Percentiles rank a stretch among this genome's conserved stretches.
Conservation (phyloP, 2,329 filamentous ascomycete genomes). For the Arachnomyces sp. region DNA sequence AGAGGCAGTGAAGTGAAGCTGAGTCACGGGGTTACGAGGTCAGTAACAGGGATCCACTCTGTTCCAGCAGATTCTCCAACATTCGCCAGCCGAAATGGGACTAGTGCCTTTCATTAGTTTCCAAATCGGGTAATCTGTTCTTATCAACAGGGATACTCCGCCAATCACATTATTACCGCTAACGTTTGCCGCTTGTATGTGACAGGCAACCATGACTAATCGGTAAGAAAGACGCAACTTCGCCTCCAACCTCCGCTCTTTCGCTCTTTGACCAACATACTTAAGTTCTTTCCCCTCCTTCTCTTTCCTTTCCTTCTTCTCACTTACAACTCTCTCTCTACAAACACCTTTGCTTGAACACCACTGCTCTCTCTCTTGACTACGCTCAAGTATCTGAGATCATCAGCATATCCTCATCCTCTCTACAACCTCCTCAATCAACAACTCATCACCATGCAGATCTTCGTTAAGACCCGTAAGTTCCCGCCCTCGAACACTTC, state of each 20-base stretch:
- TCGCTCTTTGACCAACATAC: conserved; percentile 10
- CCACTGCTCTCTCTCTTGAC: conserved; percentile 10
- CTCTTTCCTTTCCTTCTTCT: conserved; percentile 11
- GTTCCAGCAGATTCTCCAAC: too few relatives aligned
- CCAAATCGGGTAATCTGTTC: too few relatives aligned
- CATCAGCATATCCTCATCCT: conserved; percentile 1
- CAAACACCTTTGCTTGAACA: conserved; percentile 12
- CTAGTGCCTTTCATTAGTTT: too few relatives aligned
- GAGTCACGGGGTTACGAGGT: too few relatives aligned
- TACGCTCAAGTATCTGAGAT: conserved; percentile 7
- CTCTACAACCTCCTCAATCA: conserved; percentile 1
- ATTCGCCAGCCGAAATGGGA: too few relatives aligned
- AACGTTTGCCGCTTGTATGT: too few relatives aligned
- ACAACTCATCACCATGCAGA: conserved; percentile 63
- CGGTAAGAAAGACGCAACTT: conserved; percentile 10
- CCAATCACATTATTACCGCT: too few relatives aligned
- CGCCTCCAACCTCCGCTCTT: conserved; percentile 16
- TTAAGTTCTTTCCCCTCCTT: conserved; percentile 19
- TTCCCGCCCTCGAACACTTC: conserved; percentile 29
- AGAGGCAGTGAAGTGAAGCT: too few relatives aligned
- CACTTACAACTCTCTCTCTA: conserved; percentile 4
- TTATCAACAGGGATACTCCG: too few relatives aligned
- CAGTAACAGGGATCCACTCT: too few relatives aligned
- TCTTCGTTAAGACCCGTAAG: conserved; percentile 95
- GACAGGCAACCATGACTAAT: too few relatives aligned